These are phyloP conservation scores for Leptographium wingfieldii DNA, from an alignment of 2,329 filamentous ascomycete genomes.

Conservation along the genomic window DNA sequence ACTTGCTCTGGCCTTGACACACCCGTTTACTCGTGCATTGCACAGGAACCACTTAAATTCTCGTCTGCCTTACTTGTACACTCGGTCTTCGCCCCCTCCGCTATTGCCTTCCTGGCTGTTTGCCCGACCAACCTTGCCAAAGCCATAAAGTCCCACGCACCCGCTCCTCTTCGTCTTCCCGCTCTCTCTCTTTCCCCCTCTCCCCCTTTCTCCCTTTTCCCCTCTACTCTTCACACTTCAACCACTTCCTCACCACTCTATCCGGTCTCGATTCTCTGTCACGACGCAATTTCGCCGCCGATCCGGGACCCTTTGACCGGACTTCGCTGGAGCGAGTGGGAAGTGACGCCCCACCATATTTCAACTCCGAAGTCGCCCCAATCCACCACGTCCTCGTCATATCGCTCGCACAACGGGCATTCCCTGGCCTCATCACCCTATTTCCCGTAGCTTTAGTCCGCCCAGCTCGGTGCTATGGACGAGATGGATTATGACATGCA, in stretches of 20 bases:
- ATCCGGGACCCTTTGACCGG: background rate
- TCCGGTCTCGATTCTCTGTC: background rate
- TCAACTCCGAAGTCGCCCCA: background rate
- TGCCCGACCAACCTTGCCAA: background rate
- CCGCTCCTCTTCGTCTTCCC: background rate
- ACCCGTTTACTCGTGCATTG: background rate
- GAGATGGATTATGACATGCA: conserved; percentile 22
- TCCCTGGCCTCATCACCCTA: background rate
- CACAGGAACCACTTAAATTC: background rate
- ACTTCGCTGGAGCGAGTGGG: background rate
- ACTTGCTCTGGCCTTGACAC: background rate
- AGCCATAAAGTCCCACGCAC: background rate
- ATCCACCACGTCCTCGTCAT: background rate
- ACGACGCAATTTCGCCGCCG: background rate
- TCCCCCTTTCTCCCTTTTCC: background rate
- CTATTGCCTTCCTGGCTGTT: background rate
- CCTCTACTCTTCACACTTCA: background rate
- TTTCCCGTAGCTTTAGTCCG: background rate
- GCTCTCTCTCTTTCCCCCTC: background rate
- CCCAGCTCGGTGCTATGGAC: conserved; percentile 14
- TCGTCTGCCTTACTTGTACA: background rate
- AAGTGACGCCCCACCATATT: background rate
- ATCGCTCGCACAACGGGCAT: background rate
- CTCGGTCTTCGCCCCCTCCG: background rate
- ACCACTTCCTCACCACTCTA: background rate